Evolutionary conservation across 805 yeast species (phyloP), one percentile per base, ranked within the genome.

Genomic region (Barnettozyma salicaria): DNA sequence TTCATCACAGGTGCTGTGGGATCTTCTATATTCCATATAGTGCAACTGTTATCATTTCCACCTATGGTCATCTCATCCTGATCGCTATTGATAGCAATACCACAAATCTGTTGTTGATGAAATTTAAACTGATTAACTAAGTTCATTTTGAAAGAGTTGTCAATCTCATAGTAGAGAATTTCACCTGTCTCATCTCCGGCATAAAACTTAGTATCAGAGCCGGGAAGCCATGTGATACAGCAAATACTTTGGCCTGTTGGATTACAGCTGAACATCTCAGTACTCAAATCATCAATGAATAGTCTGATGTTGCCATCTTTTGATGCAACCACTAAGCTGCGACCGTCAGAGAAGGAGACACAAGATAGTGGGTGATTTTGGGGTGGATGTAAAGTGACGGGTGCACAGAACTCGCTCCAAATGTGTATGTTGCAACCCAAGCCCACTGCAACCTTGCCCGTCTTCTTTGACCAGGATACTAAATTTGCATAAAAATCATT

Each of bases 401-500:
- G 71, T 3, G 76, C 76, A 11, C 59, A 53, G 8, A 53, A 56
- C 32, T 70, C 74, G 10, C 72, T 67, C 92, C 95, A 86, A 21
- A 78, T 51, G 52, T 74, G 82, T 0, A 74, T 79, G 5, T 68
- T 59, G 4, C 64, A 50, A 0, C 76, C 79, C 22, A 85, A 60
- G 0, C 89, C 96, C 2, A 86, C 86, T 0, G 80, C 79, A 1
- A 85, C 61, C 18, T 62, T 63, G 28, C 66, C 67, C 1, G 74
- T 59, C 12, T 47, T 48, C 7, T 52, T 53, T 0, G 88, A 76
- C 95, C 95, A 86, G 5, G 86, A 72, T 0, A 86, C 70, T 37
- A 83, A 62, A 51, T 83, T 83, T 1, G 85, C 70, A 57, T 86
- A 87, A 52, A 78, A 86, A 54, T 87, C 95, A 55, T 84, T 80